Base-by-base conservation (phyloP, 148 eudicot genomes). In the Chenopodium quinoa region DNA sequence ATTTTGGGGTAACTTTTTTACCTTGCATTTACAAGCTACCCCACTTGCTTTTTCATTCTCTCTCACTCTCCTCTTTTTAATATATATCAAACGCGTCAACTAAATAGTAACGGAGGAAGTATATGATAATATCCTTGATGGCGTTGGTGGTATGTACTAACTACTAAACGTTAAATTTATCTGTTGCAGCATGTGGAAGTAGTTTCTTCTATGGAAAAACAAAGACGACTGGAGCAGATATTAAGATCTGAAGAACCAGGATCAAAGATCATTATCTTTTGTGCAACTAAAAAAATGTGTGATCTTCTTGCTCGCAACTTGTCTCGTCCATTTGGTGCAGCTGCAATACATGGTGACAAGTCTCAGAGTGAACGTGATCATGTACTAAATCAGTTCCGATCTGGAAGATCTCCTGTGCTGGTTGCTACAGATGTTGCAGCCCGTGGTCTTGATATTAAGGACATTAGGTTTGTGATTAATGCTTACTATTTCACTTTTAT, bases 351-450 rank as follows among this genome's bases (percentile, higher is more conserved):
- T 79, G 97, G 98, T 48, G 98, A 95, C 78, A 95, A 95, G 85
- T 90, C 91, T 71, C 98, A 93, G 87, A 67, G 83, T 82, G 98
- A 95, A 77, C 90, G 97, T 79, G 98, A 95, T 83, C 80, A 85
- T 82, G 98, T 95, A 77, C 78, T 95, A 85, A 90, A 65, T 76
- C 91, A 93, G 79, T 95, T 95, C 54, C 93, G 96, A 14, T 72
- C 86, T 63, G 98, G 98, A 71, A 95, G 81, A 79, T 90, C 90
- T 82, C 98, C 98, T 16, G 85, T 95, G 81, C 93, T 95, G 81
- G 98, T 95, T n/a, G 98, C 98, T 40, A 95, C 98, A 81, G 98
- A 95, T 87, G 98, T 95, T 82, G 98, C 98, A 60, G 96, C 98
- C 71, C 97, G 98, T 82, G 98, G 98, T 58, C 86, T 95, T 74